Evolutionary conservation across 2,329 filamentous ascomycete species (phyloP).

Genomic region (Fusarium siculi): DNA sequence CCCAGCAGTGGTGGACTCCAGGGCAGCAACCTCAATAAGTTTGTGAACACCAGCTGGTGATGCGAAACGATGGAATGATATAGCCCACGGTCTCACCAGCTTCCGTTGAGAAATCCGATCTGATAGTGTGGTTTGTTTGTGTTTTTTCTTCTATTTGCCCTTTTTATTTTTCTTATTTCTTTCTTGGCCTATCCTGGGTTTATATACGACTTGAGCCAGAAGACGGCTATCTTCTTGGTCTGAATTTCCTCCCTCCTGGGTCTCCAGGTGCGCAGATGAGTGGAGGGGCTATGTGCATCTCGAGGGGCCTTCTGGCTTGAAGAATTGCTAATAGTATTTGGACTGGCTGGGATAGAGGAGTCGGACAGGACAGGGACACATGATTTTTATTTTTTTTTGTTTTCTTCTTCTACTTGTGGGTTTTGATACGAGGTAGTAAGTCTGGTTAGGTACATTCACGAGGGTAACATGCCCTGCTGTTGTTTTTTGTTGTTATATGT

Average conservation of each 20-base stretch:
- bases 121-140: conserved; percentile 18
- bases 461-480: conserved; percentile 30
- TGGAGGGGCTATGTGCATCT: conserved; percentile 52
- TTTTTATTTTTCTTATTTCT: not conserved
- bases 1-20: conserved; percentile 67
- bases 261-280: conserved; percentile 51
- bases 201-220: conserved; percentile 22
- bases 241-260: conserved; percentile 48
- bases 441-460: conserved; percentile 28
- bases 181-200: conserved; percentile 11
- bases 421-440: conserved; percentile 14
- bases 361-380: conserved; percentile 43
- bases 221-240: conserved; percentile 39
- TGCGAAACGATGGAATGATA: conserved; percentile 41
- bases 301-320: conserved; percentile 41
- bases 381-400: conserved; percentile 18
- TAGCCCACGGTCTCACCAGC: conserved; percentile 21
- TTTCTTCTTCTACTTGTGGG: conserved; percentile 1
- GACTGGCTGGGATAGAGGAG: conserved; percentile 54
- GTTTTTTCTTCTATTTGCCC: conserved; percentile 17
- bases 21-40: conserved; percentile 58
- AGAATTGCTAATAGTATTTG: conserved; percentile 50
- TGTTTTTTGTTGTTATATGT: conserved; percentile 29
- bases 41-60: conserved; percentile 7
- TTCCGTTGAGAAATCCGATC: conserved; percentile 21